Evolutionary conservation across 495 filamentous ascomycete genomes (phyloP).

Genomic region (Lindgomyces ingoldianus): DNA sequence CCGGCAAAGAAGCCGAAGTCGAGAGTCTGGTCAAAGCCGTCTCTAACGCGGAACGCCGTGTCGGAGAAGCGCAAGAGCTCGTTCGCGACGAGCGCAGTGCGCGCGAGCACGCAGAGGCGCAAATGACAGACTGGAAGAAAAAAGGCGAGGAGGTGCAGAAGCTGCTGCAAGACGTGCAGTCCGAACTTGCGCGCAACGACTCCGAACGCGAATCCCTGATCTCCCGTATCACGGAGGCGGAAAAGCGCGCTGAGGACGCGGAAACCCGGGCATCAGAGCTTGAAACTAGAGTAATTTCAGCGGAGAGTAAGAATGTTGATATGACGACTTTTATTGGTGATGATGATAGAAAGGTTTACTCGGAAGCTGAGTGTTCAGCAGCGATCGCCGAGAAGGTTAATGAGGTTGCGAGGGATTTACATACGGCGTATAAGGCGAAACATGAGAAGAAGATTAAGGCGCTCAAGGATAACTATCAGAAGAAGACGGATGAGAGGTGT

Average conservation of each 20-base stretch:
- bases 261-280: constrained; percentile 53
- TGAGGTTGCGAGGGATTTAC: constrained; percentile 80
- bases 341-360: constrained; percentile 28
- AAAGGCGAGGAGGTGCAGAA: constrained; percentile 81
- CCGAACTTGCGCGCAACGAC: constrained; percentile 75
- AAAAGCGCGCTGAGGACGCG: constrained; percentile 66
- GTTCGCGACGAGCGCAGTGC: constrained; percentile 69
- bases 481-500: constrained; percentile 82
- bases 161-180: constrained; percentile 73
- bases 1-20: constrained; percentile 88
- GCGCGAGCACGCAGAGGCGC: constrained; percentile 70
- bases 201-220: constrained; percentile 73
- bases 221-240: constrained; percentile 69
- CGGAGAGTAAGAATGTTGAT: constrained; percentile 40
- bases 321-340: constrained; percentile 26
- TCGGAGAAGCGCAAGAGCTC: constrained; percentile 79
- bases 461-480: constrained; percentile 92
- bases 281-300: constrained; percentile 43
- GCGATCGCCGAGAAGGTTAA: constrained; percentile 84
- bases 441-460: constrained; percentile 93
- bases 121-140: constrained; percentile 80
- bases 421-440: constrained; percentile 92
- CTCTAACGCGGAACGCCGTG: constrained; percentile 84
- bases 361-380: constrained; percentile 37
- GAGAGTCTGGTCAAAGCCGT: constrained; percentile 80